phyloP scores from a whole-genome alignment of 2,329 filamentous ascomycete species.

The Zymoseptoria ardabiliae region DNA sequence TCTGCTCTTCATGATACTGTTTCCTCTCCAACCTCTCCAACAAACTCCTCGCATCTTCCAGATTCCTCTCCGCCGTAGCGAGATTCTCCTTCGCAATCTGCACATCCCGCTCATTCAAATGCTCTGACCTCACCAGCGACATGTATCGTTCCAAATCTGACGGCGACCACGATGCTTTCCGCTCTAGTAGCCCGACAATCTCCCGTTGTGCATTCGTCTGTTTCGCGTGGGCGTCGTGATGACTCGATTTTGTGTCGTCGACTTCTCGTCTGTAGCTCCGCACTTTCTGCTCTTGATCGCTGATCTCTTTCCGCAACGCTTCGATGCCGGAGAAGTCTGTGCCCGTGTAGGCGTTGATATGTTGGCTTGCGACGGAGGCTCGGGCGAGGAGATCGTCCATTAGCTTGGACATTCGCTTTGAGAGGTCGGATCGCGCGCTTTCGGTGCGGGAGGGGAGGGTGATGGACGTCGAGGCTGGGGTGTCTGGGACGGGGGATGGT shows the following conservation, averaged over 20 bases:
- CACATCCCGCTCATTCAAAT: slow-evolving; percentile 84
- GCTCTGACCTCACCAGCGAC: slow-evolving; percentile 80
- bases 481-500: slow-evolving; percentile 2
- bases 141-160: slow-evolving; percentile 91
- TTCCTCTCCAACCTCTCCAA: slow-evolving; percentile 78
- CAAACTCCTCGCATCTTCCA: slow-evolving; percentile 67
- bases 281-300: slow-evolving; percentile 53
- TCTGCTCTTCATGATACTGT: slow-evolving; percentile 97
- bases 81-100: slow-evolving; percentile 63
- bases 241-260: slow-evolving; percentile 62
- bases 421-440: slow-evolving; percentile 48
- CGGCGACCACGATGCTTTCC: slow-evolving; percentile 87
- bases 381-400: slow-evolving; percentile 89
- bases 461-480: slow-evolving; percentile 10
- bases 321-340: slow-evolving; percentile 82
- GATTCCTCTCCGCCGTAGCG: slow-evolving; percentile 66
- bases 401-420: slow-evolving; percentile 58
- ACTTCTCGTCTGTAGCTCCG: slow-evolving; percentile 58
- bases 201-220: slow-evolving; percentile 89
- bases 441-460: slow-evolving; percentile 48
- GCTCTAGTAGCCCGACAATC: slow-evolving; percentile 85
- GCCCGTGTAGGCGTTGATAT: slow-evolving; percentile 88
- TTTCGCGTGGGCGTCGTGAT: slow-evolving; percentile 75
- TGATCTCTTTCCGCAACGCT: slow-evolving; percentile 70
- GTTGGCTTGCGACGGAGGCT: slow-evolving; percentile 75